These are phyloP conservation scores for Harringtonia lauricola DNA, from an alignment of 2,329 filamentous ascomycete species.

Conservation along the genomic window DNA sequence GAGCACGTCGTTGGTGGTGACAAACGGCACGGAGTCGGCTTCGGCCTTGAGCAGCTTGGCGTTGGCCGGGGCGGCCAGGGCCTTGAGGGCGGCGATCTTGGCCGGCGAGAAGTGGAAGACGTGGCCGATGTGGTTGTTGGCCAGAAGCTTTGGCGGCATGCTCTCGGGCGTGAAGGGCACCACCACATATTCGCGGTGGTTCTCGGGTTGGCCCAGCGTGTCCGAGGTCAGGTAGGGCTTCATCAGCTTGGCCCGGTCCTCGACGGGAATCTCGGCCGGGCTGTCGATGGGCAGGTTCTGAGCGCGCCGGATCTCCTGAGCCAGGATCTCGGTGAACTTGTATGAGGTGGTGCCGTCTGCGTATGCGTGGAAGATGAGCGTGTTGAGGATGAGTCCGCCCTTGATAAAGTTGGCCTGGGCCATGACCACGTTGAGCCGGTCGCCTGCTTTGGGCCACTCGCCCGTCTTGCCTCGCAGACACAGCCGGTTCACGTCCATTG, in stretches of 20 bases:
- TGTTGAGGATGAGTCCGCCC: slow-evolving; percentile 1
- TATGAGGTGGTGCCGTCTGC: slow-evolving; percentile 3
- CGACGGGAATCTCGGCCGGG: not conserved
- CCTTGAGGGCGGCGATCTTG: not conserved
- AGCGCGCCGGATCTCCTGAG: not conserved
- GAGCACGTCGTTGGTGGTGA: slow-evolving; percentile 1
- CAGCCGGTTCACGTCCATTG: not conserved
- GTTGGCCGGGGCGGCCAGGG: not conserved
- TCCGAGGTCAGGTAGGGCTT: not conserved
- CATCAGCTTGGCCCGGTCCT: not conserved
- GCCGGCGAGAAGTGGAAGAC: slow-evolving; percentile 1
- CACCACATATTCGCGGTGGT: slow-evolving; percentile 1
- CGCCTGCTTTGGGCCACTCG: slow-evolving; percentile 1
- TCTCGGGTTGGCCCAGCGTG: not conserved
- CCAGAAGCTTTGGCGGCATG: not conserved
- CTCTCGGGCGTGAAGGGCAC: not conserved
- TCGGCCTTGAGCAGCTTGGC: not conserved
- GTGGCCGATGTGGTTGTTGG: not conserved
- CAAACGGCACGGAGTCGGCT: not conserved
- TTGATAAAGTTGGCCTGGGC: slow-evolving; percentile 1
- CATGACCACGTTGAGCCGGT: slow-evolving; percentile 3
- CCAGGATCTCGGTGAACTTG: slow-evolving; percentile 4
- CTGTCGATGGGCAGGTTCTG: not conserved
- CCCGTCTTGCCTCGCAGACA: not conserved
- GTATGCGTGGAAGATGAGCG: not conserved